Conservation (phyloP, 176 grass and related monocot species). For the Aechmea fasciata region DNA sequence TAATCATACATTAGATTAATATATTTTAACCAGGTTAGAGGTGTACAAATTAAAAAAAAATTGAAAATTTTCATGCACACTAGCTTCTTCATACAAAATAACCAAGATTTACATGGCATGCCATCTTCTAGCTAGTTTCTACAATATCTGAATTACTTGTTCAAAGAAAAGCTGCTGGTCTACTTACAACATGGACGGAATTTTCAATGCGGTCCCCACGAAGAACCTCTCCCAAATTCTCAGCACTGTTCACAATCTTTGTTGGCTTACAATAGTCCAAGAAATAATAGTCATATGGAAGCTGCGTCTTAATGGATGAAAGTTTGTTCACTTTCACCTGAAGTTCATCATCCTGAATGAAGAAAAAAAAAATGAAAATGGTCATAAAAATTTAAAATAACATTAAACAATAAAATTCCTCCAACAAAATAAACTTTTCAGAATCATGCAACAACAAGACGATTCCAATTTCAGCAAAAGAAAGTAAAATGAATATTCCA, state of each 20-base stretch:
- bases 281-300: conserved; percentile 87
- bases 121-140: neutral
- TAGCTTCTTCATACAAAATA: neutral
- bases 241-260: conserved; percentile 62
- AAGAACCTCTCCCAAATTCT: conserved; percentile 81
- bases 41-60: no score
- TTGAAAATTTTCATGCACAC: neutral
- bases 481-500: no score
- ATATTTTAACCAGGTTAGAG: neutral
- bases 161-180: neutral
- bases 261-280: conserved; percentile 68
- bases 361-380: neutral
- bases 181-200: conserved; percentile 56
- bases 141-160: neutral
- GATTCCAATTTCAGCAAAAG: no score
- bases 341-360: conserved; percentile 55
- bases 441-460: neutral
- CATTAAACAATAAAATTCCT: conserved; percentile 4
- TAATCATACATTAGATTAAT: neutral
- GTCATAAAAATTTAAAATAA: conserved; percentile 2
- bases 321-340: conserved; percentile 83
- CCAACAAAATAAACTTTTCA: neutral
- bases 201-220: conserved; percentile 83
- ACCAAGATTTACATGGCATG: neutral
- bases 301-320: conserved; percentile 76